Conservation (phyloP, 345 rosid genomes). For the Acer negundo region DNA sequence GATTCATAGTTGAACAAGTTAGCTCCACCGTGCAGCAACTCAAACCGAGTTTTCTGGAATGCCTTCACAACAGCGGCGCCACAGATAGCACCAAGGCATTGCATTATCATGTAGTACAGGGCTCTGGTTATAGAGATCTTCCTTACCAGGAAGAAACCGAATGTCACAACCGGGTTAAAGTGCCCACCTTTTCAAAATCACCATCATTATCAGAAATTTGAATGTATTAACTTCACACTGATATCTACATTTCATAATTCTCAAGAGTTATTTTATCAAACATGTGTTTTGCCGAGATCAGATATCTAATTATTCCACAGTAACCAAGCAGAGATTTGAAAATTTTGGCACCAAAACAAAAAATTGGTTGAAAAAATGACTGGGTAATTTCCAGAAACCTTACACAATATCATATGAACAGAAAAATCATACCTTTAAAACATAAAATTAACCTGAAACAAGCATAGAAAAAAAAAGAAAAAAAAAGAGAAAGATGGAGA, state of each 20-base stretch:
- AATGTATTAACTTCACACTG: no score
- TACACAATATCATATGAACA: neutral
- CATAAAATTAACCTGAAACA: neutral
- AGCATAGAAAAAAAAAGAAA: neutral
- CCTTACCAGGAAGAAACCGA: conserved; percentile 30
- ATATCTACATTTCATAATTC: no score
- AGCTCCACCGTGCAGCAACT: conserved; percentile 27
- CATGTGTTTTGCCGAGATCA: neutral
- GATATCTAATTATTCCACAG: neutral
- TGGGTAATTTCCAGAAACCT: neutral
- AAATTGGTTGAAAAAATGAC: neutral
- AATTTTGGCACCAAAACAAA: neutral
- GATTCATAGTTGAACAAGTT: conserved; percentile 22
- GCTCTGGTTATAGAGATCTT: conserved; percentile 29
- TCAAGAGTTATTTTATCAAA: neutral
- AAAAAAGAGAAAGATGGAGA: neutral
- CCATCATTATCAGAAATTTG: no score
- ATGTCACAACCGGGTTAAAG: conserved; percentile 25
- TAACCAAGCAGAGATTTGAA: neutral
- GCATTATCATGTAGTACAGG: conserved; percentile 27
- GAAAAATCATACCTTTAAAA: neutral
- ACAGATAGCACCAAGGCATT: conserved; percentile 24
- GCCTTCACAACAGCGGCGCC: conserved; percentile 30
- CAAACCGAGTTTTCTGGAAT: conserved; percentile 15
- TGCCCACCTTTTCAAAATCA: conserved; percentile 24